Evolutionary conservation across 148 eudicot genomes (phyloP), one percentile per base, ranked within the genome.

Genomic region (Arbutus unedo): DNA sequence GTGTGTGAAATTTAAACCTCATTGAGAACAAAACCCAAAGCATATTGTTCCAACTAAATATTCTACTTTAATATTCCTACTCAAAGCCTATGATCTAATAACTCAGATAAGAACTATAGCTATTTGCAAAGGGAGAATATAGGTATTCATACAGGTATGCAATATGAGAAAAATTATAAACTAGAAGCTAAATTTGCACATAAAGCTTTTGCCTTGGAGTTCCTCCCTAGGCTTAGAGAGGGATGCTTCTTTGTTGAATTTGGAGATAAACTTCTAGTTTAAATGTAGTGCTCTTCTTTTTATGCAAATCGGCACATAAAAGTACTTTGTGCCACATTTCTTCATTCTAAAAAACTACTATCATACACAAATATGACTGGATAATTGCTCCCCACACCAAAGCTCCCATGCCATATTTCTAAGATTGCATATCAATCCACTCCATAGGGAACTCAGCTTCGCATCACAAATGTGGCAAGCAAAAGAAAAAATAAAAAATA

Each of bases 31-130:
- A 59, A 78, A 78, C 51, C 11, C 57, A 7, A 44, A 54, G 31
- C n/a, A 23, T 18, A 50, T 54, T 76, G 38, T 55, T 54, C 44
- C 79, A 77, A 77, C 38, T 78, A 56, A 14, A 78, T n/a, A 41
- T 57, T 43, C 50, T 19, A 31, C 13, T 31, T 23, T 8, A 74
- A 74, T 74, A 47, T 15, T 16, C 79, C 13, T 38, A 54, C 11
- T 54, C 1, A 14, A 51, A 48, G 38, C 79, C 59, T 4, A 51
- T 50, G n/a, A 50, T 13, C 43, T 45, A 5, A 23, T 50, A 49
- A 23, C 41, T 76, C 44, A 49, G 44, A 13, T 53, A 49, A 51
- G 78, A 21, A 19, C 59, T n/a, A n/a, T 8, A 19, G 54, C 38
- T 49, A 5, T 48, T 25, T 51, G 60, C 44, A 55, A 76, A 53